Base-by-base conservation (phyloP, 75 land plant species). In the Picea sitchensis region DNA sequence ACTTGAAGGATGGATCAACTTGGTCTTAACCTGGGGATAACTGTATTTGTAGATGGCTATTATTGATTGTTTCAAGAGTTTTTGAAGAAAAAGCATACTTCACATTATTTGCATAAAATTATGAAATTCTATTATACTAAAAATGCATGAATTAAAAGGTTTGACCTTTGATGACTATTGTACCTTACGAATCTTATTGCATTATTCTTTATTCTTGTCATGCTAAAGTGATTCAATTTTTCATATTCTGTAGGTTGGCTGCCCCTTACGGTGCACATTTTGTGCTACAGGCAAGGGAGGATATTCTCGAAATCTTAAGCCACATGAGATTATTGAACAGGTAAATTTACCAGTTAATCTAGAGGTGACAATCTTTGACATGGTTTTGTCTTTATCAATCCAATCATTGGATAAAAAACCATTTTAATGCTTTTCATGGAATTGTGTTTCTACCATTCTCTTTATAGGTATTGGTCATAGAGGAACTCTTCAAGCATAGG, bases 261-360 rank as follows among this genome's bases (percentile, higher is more conserved):
- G 99, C 77, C 93, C 99, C 11, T 82, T 97, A 59, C 92, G 92
- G 21, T 97, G 99, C 72, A 81, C 99, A 65, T 97, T 97, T 77
- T 97, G 99, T 88, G 99, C 99, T 21, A 97, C 99, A 60, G 99
- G 99, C 20, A 92, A 97, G 86, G 99, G 99, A 61, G 99, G 99
- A 2, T 97, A 81, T 82, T 87, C 94, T 14, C 92, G 99, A 62
- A 97, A 92, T 76, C 92, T 97, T 38, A 79, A 87, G 82, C 76
- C 89, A 8, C 98, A 97, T 87, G 99, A 97, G 81, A 97, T 97
- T 87, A 86, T 97, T 82, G 99, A 93, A 76, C 99, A 97, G 99
- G 99, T 95, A 2, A 60, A 58, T 56, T 72, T 15, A 23, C 58
- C 26, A 5, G 17, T 23, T 51, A 17, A 18, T 57, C 14, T 76